Percentiles rank a stretch among this genome's conserved stretches.
phyloP scores from a whole-genome alignment of 768 basidiomycete species.

The Clitopilus hobsonii region DNA sequence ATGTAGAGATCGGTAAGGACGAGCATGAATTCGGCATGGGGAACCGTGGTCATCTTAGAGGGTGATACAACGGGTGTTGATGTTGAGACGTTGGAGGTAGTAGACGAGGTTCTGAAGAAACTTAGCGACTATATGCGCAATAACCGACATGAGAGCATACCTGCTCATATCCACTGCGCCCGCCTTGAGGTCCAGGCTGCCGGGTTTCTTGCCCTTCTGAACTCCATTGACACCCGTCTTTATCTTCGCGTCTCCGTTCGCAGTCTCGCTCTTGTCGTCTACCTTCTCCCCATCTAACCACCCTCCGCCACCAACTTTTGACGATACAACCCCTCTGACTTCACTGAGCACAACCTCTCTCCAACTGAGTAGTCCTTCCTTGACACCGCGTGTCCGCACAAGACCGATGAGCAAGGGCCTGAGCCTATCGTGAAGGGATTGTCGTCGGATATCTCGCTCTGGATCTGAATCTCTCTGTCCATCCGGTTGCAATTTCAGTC shows the following conservation, averaged over 20 bases:
- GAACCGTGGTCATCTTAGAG: too few species aligned
- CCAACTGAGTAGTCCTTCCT: conserved; percentile 67
- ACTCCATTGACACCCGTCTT: background rate
- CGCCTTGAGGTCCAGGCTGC: background rate
- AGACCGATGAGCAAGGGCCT: conserved; percentile 77
- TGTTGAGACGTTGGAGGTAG: too few species aligned
- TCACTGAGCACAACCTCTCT: conserved; percentile 62
- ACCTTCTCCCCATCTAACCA: conserved; percentile 11
- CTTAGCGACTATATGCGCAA: too few species aligned
- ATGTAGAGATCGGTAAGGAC: conserved; percentile 60
- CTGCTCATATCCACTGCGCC: background rate
- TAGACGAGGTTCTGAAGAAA: too few species aligned
- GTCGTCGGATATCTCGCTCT: too few species aligned
- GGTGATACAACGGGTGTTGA: too few species aligned
- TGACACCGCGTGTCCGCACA: conserved; percentile 63
- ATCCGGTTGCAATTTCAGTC: too few species aligned
- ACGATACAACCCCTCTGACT: conserved; percentile 50
- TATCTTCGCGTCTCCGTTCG: background rate
- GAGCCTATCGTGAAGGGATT: conserved; percentile 56
- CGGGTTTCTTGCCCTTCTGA: background rate
- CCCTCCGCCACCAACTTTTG: conserved; percentile 7
- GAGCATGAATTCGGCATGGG: conserved; percentile 61
- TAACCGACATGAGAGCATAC: background rate
- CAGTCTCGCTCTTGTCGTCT: background rate
- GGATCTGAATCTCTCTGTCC: too few species aligned